Evolutionary conservation across 257 asterid genomes (phyloP).

Genomic region (Nicotiana paniculata): DNA sequence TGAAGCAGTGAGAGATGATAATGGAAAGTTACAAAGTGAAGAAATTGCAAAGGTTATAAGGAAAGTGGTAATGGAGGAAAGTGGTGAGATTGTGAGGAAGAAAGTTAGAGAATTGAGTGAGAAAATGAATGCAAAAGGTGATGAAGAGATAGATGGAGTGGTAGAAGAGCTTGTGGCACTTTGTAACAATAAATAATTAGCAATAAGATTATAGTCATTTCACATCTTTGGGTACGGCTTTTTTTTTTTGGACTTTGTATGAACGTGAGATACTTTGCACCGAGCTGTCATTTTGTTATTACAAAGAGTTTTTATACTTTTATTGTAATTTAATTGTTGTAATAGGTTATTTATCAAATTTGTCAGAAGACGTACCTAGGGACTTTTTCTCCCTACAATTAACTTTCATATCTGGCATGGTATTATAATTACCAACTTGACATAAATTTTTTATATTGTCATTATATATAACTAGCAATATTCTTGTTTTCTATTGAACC

Average conservation of each 20-base stretch:
- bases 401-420: no score
- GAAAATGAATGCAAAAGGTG: slow-evolving; percentile 25
- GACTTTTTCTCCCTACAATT: no score
- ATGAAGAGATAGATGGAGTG: slow-evolving; percentile 35
- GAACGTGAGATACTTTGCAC: no score
- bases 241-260: no score
- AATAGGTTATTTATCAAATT: background rate
- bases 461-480: no score
- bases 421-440: no score
- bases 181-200: slow-evolving; percentile 2
- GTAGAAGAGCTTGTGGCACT: slow-evolving; percentile 26
- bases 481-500: background rate
- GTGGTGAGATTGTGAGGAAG: slow-evolving; percentile 18
- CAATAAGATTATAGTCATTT: background rate
- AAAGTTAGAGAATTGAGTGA: slow-evolving; percentile 19
- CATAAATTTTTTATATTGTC: no score
- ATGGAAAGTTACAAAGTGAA: slow-evolving; percentile 22
- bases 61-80: slow-evolving; percentile 18
- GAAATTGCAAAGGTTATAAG: slow-evolving; percentile 10
- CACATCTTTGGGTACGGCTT: no score
- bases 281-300: no score
- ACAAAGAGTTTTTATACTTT: background rate
- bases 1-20: slow-evolving; percentile 23
- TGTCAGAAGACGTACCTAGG: background rate
- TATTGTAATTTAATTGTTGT: background rate